Evolutionary conservation across 2,329 filamentous ascomycete genomes (phyloP), one percentile per base, ranked within the genome.

Genomic region (Tetracladium maxilliforme): DNA sequence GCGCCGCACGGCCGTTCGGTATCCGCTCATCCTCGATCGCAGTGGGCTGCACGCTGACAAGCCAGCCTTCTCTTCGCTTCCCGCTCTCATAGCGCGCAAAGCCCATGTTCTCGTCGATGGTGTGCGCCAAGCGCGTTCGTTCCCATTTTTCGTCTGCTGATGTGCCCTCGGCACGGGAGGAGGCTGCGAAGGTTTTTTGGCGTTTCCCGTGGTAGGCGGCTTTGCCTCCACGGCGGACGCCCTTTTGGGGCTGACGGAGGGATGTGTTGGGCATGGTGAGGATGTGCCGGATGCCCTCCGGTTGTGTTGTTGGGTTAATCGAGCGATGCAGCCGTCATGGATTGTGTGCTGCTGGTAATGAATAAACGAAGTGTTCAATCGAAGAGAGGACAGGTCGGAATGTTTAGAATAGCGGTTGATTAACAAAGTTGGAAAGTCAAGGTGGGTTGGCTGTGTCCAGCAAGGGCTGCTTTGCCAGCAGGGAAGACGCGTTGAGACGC

Each of bases 61-160:
- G 69, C 90, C 90, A 98, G 35, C 92, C 86, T 24, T 79, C 69
- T 45, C 74, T 79, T 39, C 58, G 63, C 54, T 77, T 83, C 23
- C 83, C 90, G 16, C 81, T 75, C 36, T 98, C 92, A 47, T 86
- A 94, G 25, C 87, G 78, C 17, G 75, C 65, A 49, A 98, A 98
- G 26, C 90, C 92, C 73, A 95, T 90, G 33, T 69, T 66, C 56
- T 95, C 90, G 56, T 98, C 92, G 46, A 98, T 94, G 42, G 64
- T 70, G 53, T 93, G 72, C 16, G 83, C 83, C 25, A 93, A 68
- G 28, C 73, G 72, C 23, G 74, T 77, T 19, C 83, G 75, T 54
- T 98, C 86, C 54, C 82, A 72, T 51, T 83, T 92, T 52, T 98
- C 90, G 61, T 93, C 83, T 41, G 82, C 73, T 6, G 86, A 92